phyloP scores from a whole-genome alignment of 2,329 filamentous ascomycete genomes.

The Rosellinia necatrix region DNA sequence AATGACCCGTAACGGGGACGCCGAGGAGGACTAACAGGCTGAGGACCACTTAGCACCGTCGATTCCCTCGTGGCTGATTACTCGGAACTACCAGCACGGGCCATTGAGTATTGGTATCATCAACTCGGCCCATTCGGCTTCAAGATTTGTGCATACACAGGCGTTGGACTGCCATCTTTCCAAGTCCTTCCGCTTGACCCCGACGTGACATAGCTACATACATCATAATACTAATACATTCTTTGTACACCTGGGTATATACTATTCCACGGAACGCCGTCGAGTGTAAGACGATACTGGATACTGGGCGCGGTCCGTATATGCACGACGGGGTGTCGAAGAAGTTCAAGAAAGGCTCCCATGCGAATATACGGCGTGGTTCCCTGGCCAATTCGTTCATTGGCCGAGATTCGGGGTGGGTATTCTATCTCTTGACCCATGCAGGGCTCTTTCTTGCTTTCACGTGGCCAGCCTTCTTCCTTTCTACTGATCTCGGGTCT shows the following conservation, averaged over 20 bases:
- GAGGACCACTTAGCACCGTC: slow-evolving; percentile 1
- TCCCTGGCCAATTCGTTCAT: neutral
- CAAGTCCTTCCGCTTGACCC: slow-evolving; percentile 4
- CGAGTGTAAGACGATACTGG: slow-evolving; percentile 17
- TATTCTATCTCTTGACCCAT: slow-evolving; percentile 82
- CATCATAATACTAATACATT: slow-evolving; percentile 39
- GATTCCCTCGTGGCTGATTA: slow-evolving; percentile 16
- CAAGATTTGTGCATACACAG: neutral
- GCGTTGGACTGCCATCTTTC: neutral
- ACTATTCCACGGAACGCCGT: slow-evolving; percentile 15
- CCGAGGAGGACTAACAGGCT: slow-evolving; percentile 13
- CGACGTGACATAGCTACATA: slow-evolving; percentile 28
- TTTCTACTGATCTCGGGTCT: slow-evolving; percentile 90
- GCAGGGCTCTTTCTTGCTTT: slow-evolving; percentile 98
- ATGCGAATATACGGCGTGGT: slow-evolving; percentile 16
- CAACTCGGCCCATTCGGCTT: slow-evolving; percentile 8
- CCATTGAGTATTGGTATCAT: slow-evolving; percentile 1
- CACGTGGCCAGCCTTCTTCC: slow-evolving; percentile 94
- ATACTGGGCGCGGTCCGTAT: slow-evolving; percentile 3
- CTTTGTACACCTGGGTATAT: slow-evolving; percentile 33
- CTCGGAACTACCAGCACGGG: slow-evolving; percentile 13
- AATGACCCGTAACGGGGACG: slow-evolving; percentile 13
- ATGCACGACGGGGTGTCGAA: slow-evolving; percentile 5
- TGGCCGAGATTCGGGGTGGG: neutral
- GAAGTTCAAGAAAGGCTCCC: neutral